These are phyloP conservation scores for Lyophyllum decastes DNA, from an alignment of 768 basidiomycete species.

Conservation along the genomic window DNA sequence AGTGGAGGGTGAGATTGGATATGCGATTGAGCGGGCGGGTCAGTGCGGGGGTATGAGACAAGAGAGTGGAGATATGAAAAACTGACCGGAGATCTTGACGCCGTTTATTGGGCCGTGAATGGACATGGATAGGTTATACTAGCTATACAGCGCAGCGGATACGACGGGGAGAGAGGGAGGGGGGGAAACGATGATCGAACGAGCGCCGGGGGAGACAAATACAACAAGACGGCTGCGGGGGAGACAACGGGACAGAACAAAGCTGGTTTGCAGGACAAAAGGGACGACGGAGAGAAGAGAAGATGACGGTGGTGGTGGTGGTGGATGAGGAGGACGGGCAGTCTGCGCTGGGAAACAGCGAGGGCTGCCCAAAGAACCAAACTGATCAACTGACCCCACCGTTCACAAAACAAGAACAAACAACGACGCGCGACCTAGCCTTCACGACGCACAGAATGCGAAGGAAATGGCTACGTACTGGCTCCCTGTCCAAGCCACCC, in stretches of 20 bases:
- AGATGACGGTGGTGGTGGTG: slow-evolving; percentile 11
- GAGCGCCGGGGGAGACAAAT: slow-evolving; percentile 13
- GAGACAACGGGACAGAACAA: slow-evolving; percentile 6
- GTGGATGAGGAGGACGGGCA: slow-evolving; percentile 16
- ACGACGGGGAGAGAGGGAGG: slow-evolving; percentile 4
- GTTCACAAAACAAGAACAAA: slow-evolving; percentile 31
- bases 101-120: slow-evolving; percentile 85
- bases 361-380: slow-evolving; percentile 14
- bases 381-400: slow-evolving; percentile 34
- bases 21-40: slow-evolving; percentile 24
- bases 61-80: slow-evolving; percentile 7
- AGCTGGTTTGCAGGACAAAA: slow-evolving; percentile 18
- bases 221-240: slow-evolving; percentile 6
- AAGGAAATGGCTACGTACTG: too few species aligned
- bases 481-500: too few species aligned
- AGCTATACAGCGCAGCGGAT: slow-evolving; percentile 11
- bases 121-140: slow-evolving; percentile 48
- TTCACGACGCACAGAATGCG: neutral
- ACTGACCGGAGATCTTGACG: slow-evolving; percentile 84
- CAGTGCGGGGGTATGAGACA: slow-evolving; percentile 29
- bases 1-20: slow-evolving; percentile 21
- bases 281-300: slow-evolving; percentile 21
- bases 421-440: slow-evolving; percentile 17
- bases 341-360: slow-evolving; percentile 20
- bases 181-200: slow-evolving; percentile 14